These are phyloP conservation scores for Williopsis jadinii DNA, from an alignment of 1,139 yeast genomes.

Conservation along the genomic window DNA sequence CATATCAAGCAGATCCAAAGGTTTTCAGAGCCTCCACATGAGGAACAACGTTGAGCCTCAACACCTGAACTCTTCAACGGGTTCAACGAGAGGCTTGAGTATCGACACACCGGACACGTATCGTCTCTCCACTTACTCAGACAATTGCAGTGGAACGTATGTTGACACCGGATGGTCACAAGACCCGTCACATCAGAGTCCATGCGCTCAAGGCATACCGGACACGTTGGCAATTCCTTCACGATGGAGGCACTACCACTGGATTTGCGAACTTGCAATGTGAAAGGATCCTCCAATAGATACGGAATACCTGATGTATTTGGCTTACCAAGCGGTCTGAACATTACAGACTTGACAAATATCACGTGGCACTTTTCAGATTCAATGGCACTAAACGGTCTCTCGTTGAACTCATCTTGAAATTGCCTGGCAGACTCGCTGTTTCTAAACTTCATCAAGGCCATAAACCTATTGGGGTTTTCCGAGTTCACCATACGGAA, in stretches of 20 bases:
- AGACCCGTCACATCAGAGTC: conserved; percentile 78
- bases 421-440: conserved; percentile 52
- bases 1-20: conserved; percentile 90
- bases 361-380: conserved; percentile 82
- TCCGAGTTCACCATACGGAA: conserved; percentile 65
- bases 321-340: conserved; percentile 25
- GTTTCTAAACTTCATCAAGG: conserved; percentile 64
- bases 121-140: conserved; percentile 87
- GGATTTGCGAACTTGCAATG: conserved; percentile 26
- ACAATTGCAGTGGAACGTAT: conserved; percentile 89
- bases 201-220: conserved; percentile 88
- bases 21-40: conserved; percentile 60
- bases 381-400: conserved; percentile 77
- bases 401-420: conserved; percentile 63
- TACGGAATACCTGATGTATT: conserved; percentile 45
- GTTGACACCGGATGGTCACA: conserved; percentile 86
- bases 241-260: conserved; percentile 16
- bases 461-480: conserved; percentile 66
- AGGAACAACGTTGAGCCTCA: conserved; percentile 31
- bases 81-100: conserved; percentile 40
- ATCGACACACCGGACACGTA: conserved; percentile 87
- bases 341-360: conserved; percentile 52
- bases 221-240: conserved; percentile 83
- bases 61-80: conserved; percentile 13
- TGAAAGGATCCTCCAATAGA: conserved; percentile 69